Evolutionary conservation across 2,329 filamentous ascomycete species (phyloP).

Genomic region (Fusarium sp.): DNA sequence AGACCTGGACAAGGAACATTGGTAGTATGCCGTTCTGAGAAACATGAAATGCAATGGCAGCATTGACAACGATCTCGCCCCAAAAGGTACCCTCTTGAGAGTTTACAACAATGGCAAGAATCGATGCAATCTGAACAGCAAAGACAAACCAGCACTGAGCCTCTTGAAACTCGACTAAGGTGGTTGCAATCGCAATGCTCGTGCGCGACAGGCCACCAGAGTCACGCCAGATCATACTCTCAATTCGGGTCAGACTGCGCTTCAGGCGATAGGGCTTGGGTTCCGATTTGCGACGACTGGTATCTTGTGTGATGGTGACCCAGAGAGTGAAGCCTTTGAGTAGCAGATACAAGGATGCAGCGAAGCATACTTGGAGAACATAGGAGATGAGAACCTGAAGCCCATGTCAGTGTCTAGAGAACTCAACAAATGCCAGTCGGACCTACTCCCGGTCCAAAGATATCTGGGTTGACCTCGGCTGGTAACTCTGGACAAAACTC

Average conservation of each 20-base stretch:
- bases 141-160: constrained; percentile 55
- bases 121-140: constrained; percentile 53
- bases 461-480: constrained; percentile 53
- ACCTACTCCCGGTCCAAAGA: constrained; percentile 53
- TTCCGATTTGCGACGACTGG: constrained; percentile 29
- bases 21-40: constrained; percentile 52
- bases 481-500: constrained; percentile 50
- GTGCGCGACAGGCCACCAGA: constrained; percentile 51
- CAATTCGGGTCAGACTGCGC: constrained; percentile 49
- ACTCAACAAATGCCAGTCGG: background rate
- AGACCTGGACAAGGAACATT: constrained; percentile 53
- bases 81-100: constrained; percentile 54
- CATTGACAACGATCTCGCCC: constrained; percentile 53
- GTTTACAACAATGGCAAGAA: constrained; percentile 54
- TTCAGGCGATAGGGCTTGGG: constrained; percentile 40
- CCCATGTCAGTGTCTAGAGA: constrained; percentile 8
- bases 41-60: constrained; percentile 51
- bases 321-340: constrained; percentile 51
- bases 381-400: constrained; percentile 53
- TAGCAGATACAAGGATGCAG: constrained; percentile 47
- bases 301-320: constrained; percentile 47
- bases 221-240: constrained; percentile 52
- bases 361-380: constrained; percentile 52
- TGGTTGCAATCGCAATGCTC: constrained; percentile 53
- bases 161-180: constrained; percentile 54